These are phyloP conservation scores for Microcera coccophila DNA, from an alignment of 2,329 filamentous ascomycete genomes.

Conservation along the genomic window DNA sequence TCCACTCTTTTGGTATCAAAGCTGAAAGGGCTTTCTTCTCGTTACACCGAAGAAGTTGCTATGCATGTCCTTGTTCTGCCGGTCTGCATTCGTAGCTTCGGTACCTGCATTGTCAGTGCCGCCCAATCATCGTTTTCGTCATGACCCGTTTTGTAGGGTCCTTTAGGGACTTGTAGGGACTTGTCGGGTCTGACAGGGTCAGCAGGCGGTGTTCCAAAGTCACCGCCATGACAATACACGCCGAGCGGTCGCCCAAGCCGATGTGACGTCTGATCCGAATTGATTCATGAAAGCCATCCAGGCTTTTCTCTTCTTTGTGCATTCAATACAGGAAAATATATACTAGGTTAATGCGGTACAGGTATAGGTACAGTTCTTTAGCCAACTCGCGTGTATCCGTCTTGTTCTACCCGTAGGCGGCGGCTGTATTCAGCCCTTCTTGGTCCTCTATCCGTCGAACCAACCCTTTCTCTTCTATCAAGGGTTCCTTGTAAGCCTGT, in stretches of 20 bases:
- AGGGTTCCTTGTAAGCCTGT: not conserved
- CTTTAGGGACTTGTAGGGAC: too few relatives aligned
- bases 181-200: too few relatives aligned
- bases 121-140: not conserved
- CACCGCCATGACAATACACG: not conserved
- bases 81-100: not conserved
- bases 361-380: not conserved
- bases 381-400: not conserved
- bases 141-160: not conserved
- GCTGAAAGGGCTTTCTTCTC: too few relatives aligned
- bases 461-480: not conserved
- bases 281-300: not conserved
- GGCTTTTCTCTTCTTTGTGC: too few relatives aligned
- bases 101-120: not conserved
- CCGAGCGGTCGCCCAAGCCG: not conserved
- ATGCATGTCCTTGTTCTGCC: not conserved
- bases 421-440: not conserved
- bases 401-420: not conserved
- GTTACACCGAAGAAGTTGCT: too few relatives aligned
- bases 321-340: not conserved
- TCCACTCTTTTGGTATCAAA: not conserved
- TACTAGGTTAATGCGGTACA: not conserved
- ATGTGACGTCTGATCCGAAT: not conserved
- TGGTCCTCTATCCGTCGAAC: not conserved
- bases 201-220: not conserved